Percentiles rank a stretch among this genome's conserved stretches.
phyloP scores from a whole-genome alignment of 768 basidiomycete genomes.

The Lentinula guzmanii region DNA sequence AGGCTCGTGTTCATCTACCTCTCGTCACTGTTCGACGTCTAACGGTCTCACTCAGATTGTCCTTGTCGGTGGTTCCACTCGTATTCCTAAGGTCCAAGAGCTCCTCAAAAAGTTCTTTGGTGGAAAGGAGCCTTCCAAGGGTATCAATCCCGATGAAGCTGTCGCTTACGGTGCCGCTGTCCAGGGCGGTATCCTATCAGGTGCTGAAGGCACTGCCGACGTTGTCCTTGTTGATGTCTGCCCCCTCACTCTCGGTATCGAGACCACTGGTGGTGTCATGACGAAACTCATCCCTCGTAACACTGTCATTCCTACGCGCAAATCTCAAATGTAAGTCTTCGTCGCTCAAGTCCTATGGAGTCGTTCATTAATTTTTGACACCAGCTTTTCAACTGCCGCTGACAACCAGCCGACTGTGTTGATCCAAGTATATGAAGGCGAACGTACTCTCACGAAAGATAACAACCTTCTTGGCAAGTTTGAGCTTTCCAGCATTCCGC shows the following conservation, averaged over 20 bases:
- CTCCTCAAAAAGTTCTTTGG: constrained; percentile 97
- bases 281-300: constrained; percentile 97
- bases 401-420: constrained; percentile 94
- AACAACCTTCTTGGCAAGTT: constrained; percentile 98
- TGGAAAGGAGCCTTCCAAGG: constrained; percentile 95
- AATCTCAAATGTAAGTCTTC: constrained; percentile 74
- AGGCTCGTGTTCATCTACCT: constrained; percentile 38
- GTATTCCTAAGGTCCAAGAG: constrained; percentile 99
- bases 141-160: constrained; percentile 99
- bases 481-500: constrained; percentile 88
- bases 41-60: constrained; percentile 46
- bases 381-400: constrained; percentile 72
- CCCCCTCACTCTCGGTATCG: constrained; percentile 97
- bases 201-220: constrained; percentile 85
- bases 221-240: constrained; percentile 95
- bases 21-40: neutral
- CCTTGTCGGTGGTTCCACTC: constrained; percentile 95
- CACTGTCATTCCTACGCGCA: constrained; percentile 97
- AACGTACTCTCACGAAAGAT: constrained; percentile 96
- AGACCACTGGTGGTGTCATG: constrained; percentile 97
- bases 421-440: constrained; percentile 97
- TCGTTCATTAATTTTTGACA: neutral
- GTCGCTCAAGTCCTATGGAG: neutral
- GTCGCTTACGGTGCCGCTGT: constrained; percentile 99
- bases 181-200: constrained; percentile 96